These are phyloP conservation scores for Sugiyamaella floridensis DNA, from an alignment of 805 yeast genomes.

Conservation along the genomic window DNA sequence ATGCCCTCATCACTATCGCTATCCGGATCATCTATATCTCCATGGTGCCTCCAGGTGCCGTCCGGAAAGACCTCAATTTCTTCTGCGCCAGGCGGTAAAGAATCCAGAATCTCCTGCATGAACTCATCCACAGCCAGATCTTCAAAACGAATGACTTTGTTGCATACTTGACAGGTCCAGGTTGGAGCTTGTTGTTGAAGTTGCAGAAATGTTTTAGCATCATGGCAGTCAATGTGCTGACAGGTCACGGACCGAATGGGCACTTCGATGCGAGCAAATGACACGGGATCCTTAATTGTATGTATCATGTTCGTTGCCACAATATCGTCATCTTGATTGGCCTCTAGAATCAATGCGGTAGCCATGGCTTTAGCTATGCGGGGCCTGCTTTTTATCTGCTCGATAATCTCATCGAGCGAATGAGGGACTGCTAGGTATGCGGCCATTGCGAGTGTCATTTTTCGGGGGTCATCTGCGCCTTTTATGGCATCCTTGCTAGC, in stretches of 20 bases:
- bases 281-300: constrained; percentile 71
- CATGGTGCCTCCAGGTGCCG: constrained; percentile 55
- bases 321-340: constrained; percentile 62
- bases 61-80: constrained; percentile 59
- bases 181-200: constrained; percentile 74
- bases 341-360: constrained; percentile 39
- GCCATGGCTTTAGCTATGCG: constrained; percentile 51
- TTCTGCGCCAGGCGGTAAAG: constrained; percentile 51
- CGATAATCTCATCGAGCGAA: constrained; percentile 38
- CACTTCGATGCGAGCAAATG: constrained; percentile 57
- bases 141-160: constrained; percentile 41
- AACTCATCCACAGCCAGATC: constrained; percentile 72
- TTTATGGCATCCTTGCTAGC: neutral
- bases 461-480: neutral
- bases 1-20: constrained; percentile 7
- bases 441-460: constrained; percentile 30
- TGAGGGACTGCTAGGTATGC: constrained; percentile 52
- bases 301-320: constrained; percentile 59
- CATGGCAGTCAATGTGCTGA: constrained; percentile 82
- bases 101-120: constrained; percentile 51
- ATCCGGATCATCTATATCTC: constrained; percentile 1
- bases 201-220: constrained; percentile 63
- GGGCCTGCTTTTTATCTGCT: constrained; percentile 38
- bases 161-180: constrained; percentile 88
- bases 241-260: constrained; percentile 72